These are phyloP conservation scores for Sonneratia caseolaris DNA, from an alignment of 345 rosid genomes.

Conservation along the genomic window DNA sequence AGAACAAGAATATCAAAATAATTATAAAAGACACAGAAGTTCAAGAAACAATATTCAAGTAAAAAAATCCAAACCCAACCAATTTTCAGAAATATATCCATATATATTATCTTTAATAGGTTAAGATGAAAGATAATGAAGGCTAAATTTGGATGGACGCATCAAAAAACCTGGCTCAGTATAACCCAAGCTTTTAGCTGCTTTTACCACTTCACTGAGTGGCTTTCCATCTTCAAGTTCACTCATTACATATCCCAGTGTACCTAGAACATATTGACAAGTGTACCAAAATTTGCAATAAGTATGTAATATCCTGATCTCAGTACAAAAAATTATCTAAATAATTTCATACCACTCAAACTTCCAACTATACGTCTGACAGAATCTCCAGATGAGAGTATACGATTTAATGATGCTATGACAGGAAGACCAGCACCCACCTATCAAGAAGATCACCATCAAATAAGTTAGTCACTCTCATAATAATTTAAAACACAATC, in stretches of 20 bases:
- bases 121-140: slow-evolving; percentile 9
- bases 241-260: slow-evolving; percentile 94
- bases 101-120: not conserved
- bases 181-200: slow-evolving; percentile 81
- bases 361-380: slow-evolving; percentile 59
- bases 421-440: slow-evolving; percentile 98
- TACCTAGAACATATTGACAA: slow-evolving; percentile 30
- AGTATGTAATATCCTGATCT: not conserved
- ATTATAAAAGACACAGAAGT: not conserved
- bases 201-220: slow-evolving; percentile 75
- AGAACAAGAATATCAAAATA: not conserved
- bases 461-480: not conserved
- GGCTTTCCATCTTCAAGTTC: slow-evolving; percentile 86
- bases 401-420: slow-evolving; percentile 66
- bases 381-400: slow-evolving; percentile 75
- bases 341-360: slow-evolving; percentile 58
- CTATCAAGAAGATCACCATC: slow-evolving; percentile 15
- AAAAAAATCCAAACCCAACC: not conserved
- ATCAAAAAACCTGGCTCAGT: slow-evolving; percentile 80
- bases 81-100: not conserved
- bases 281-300: not conserved
- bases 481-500: not conserved
- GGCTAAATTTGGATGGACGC: slow-evolving; percentile 4
- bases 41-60: not conserved
- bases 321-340: not conserved